Base-by-base conservation (phyloP, 2,329 filamentous ascomycete species). In the Phialophora chinensis region DNA sequence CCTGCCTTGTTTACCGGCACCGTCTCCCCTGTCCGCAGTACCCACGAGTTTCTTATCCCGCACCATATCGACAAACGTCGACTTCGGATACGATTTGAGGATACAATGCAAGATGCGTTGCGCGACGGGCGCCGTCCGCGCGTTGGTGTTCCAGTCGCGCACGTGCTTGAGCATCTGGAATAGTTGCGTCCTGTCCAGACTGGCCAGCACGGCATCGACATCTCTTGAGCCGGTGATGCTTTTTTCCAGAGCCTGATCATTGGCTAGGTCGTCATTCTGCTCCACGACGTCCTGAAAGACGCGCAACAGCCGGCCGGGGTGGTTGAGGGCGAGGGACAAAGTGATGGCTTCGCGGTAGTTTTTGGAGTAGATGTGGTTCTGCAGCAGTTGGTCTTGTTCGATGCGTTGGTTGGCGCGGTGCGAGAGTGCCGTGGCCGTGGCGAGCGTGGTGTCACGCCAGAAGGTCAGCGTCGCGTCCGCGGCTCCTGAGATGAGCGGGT, bases 61-160 rank as follows among this genome's bases (percentile, higher is more conserved):
- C 10, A 88, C 89, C 63, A 96, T 78, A 67, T 85, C 87, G 1
- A 92, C 89, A 65, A 98, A 87, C 65, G 90, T 87, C 57, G 87
- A 87, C 2, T 91, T 91, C 1, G 93, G 91, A 74, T 97, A 96
- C 66, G 88, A 91, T 71, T 88, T 88, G 60, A 97, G 88, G 7
- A 99, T 76, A 1, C 91, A 87, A 82, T 88, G 90, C 7, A 99
- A 81, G 14, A 99, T 89, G 38, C 90, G 87, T 79, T 99, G 95
- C 0, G 95, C 91, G 0, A 98, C 88, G 4, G 89, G 86, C 0
- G 93, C 90, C 3, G 92, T 96, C 68, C 92, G 86, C 0, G 92
- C 93, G 73, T 98, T 98, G 4, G 95, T 96, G 77, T 99, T 99
- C 95, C 95, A 99, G 79, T 99, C 95, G 54, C 96, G 86, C 53